Conservation (phyloP, 148 eudicot genomes). For the Spergularia marina region DNA sequence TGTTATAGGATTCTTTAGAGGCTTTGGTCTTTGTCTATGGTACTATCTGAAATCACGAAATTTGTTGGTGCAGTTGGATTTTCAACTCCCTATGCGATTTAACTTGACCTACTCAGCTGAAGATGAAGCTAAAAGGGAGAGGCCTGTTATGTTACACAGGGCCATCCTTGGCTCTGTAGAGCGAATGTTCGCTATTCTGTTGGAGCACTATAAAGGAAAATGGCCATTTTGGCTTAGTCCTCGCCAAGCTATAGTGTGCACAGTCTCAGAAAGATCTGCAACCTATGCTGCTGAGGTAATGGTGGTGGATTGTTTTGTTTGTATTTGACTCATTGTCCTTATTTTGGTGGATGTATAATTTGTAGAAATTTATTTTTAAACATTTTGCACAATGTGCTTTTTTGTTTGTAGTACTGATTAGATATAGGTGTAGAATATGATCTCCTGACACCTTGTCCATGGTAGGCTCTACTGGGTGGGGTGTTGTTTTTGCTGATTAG, state of each 20-base stretch:
- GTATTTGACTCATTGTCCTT: background rate
- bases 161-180: slow-evolving; percentile 98
- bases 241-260: slow-evolving; percentile 89
- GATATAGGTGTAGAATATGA: background rate
- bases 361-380: no score
- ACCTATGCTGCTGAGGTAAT: slow-evolving; percentile 78
- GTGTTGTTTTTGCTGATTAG: background rate
- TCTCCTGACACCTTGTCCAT: background rate
- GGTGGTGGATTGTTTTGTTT: background rate
- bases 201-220: slow-evolving; percentile 97
- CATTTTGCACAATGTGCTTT: background rate
- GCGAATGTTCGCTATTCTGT: slow-evolving; percentile 92
- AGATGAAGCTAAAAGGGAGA: slow-evolving; percentile 93
- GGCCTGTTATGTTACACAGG: slow-evolving; percentile 95
- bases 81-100: slow-evolving; percentile 88
- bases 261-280: slow-evolving; percentile 84
- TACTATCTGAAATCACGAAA: background rate
- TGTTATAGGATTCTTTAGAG: background rate
- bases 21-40: background rate
- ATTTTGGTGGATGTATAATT: no score
- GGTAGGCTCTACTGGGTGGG: background rate
- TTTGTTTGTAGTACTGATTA: background rate
- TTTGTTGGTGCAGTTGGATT: slow-evolving; percentile 69
- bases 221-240: slow-evolving; percentile 99
- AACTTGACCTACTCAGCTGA: slow-evolving; percentile 89